These are phyloP conservation scores for Eutrema heterophyllum DNA, from an alignment of 345 rosid species.

Conservation along the genomic window DNA sequence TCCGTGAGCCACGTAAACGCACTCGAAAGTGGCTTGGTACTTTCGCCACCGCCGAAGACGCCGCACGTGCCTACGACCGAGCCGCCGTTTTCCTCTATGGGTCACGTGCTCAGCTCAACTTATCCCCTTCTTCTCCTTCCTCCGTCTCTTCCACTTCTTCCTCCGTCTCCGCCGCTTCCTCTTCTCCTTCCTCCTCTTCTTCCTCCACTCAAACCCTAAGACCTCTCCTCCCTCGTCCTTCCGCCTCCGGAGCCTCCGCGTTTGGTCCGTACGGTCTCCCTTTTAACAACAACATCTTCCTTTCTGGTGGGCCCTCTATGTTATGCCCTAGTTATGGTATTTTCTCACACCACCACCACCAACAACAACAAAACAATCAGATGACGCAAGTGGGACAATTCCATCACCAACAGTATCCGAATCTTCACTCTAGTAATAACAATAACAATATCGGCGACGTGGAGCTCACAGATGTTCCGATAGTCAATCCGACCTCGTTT, in stretches of 20 bases:
- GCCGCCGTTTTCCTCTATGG: constrained; percentile 76
- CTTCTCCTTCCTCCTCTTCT: constrained; percentile 43
- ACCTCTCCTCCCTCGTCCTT: constrained; percentile 90
- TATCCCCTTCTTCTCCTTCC: constrained; percentile 38
- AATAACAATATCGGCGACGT: constrained; percentile 5
- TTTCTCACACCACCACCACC: constrained; percentile 21
- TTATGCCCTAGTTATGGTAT: constrained; percentile 28
- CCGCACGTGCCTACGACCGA: constrained; percentile 86
- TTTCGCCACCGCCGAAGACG: constrained; percentile 80
- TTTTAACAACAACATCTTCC: constrained; percentile 22
- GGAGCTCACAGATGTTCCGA: constrained; percentile 18
- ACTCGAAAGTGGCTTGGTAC: constrained; percentile 87
- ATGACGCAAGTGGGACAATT: constrained; percentile 27
- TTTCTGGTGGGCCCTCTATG: constrained; percentile 24
- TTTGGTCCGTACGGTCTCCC: constrained; percentile 22
- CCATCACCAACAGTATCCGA: constrained; percentile 32
- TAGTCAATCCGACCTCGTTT: not conserved
- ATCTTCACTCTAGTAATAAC: constrained; percentile 1
- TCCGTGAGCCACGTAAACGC: constrained; percentile 73
- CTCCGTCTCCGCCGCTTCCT: constrained; percentile 19
- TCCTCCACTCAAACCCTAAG: constrained; percentile 61
- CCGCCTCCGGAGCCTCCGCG: constrained; percentile 30
- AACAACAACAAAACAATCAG: constrained; percentile 28
- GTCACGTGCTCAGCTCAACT: constrained; percentile 69
- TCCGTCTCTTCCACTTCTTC: constrained; percentile 43